Evolutionary conservation across 2,329 filamentous ascomycete genomes (phyloP), one percentile per base, ranked within the genome.

Genomic region (Colletotrichum chrysophilum): DNA sequence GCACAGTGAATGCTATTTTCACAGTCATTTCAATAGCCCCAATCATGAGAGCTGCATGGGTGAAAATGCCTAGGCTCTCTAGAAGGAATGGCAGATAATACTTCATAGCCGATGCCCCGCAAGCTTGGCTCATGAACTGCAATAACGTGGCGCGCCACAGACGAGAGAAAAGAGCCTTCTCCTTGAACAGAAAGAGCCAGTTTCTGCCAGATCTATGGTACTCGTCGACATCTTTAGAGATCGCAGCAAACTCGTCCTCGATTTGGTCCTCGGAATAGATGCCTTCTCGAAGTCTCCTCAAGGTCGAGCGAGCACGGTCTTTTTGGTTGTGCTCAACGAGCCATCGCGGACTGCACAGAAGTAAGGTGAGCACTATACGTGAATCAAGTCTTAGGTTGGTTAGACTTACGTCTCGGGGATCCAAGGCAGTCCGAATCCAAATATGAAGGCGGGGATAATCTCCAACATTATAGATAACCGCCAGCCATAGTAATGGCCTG

Each of bases 61-160:
- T 86, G 48, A 84, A 82, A 2, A 91, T 80, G 0, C 91, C 90
- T 3, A 92, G 82, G 4, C 86, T 86, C 67, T 85, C 81, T 74
- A 92, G 88, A 10, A 91, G 87, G 0, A 86, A 87, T 0, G 90
- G 90, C 0, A 92, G 85, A 77, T 91, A 91, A 78, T 92, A 91
- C 78, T 92, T 91, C 85, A 92, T 91, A 4, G 89, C 89, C 0
- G 89, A 89, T 16, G 89, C 89, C 24, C 90, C 90, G 77, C 89
- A 91, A 88, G 91, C 89, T 78, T 91, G 89, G 0, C 89, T 88
- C 88, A 92, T 89, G 81, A 92, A 91, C 79, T 91, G 90, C 7
- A 92, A 84, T 2, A 91, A 82, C 0, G 89, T 86, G 2, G 89
- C 89, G 21, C 90, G 86, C 91, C 90, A 92, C 16, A 92, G 83